Evolutionary conservation across 2,329 filamentous ascomycete genomes (phyloP), one percentile per base, ranked within the genome.

Genomic region (Aspergillus intermedius): DNA sequence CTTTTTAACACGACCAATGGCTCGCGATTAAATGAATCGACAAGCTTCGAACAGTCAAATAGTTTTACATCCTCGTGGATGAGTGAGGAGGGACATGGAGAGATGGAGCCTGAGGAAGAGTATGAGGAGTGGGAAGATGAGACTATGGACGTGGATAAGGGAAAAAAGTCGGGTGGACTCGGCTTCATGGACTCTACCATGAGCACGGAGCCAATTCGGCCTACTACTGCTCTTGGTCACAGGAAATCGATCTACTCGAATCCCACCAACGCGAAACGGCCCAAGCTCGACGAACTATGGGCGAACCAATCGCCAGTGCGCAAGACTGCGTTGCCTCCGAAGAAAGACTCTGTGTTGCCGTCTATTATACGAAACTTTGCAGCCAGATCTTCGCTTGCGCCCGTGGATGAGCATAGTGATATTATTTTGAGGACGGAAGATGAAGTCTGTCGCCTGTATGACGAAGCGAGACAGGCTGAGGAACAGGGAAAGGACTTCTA

Each of bases 381-480:
- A 64, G 73, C 66, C 64, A 80, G 64, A 66, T 77, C 68, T 40
- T 78, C 78, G 32, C 73, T 79, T 30, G 81, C 86, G 1, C 60
- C 70, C 15, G 73, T 94, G 42, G 75, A 76, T 4, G 91, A 96
- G 68, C 74, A 83, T 1, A 81, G 85, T 51, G 77, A 83, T 42
- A 67, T 95, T 17, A 81, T 96, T 42, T 70, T 94, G 30, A 76
- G 80, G 44, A 94, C 87, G 9, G 91, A 96, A 64, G 77, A 81
- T 35, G 70, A 88, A 37, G 72, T 95, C 35, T 76, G 77, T 44
- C 75, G 75, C 46, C 72, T 91, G 15, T 87, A 88, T 56, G 77
- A 73, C 44, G 67, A 71, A 50, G 57, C 62, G 2, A 60, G 66
- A 46, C 60, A 65, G 19, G 54, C 59, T 1, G 61, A 69, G 39